Conservation (phyloP, 2,329 filamentous ascomycete genomes). For the Exophiala lecanii-corni region DNA sequence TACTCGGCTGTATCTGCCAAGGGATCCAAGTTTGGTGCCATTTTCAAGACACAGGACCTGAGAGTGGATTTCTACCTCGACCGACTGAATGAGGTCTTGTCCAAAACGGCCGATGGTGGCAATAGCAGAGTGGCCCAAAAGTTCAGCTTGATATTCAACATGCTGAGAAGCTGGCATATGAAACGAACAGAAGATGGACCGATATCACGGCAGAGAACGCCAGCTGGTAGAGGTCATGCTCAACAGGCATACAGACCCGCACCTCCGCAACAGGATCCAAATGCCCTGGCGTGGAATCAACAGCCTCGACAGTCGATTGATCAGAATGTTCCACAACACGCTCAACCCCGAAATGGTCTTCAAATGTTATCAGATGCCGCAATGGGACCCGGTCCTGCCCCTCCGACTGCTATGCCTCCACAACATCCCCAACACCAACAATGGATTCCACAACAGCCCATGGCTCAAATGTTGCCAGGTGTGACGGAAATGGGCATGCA, state of each 20-base stretch:
- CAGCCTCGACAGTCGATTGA: conserved; percentile 14
- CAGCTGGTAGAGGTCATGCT: conserved; percentile 8
- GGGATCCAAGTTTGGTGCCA: conserved; percentile 61
- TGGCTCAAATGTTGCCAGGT: conserved; percentile 20
- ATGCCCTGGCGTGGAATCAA: conserved; percentile 13
- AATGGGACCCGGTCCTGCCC: conserved; percentile 21
- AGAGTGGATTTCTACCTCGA: conserved; percentile 64
- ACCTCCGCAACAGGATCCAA: conserved; percentile 19
- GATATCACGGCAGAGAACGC: conserved; percentile 18
- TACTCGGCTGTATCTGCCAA: conserved; percentile 63
- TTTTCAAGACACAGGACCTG: conserved; percentile 65
- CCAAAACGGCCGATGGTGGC: conserved; percentile 57
- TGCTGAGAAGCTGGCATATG: conserved; percentile 66
- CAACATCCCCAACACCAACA: conserved; percentile 15
- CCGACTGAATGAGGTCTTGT: conserved; percentile 64
- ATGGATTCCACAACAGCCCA: conserved; percentile 18
- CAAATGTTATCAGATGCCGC: conserved; percentile 29
- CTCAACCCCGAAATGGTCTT: conserved; percentile 21
- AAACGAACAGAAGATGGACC: conserved; percentile 33
- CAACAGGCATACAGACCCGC: conserved; percentile 12
- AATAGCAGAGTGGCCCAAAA: conserved; percentile 63
- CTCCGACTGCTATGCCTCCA: conserved; percentile 9
- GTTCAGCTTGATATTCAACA: conserved; percentile 65
- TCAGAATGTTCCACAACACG: conserved; percentile 10
- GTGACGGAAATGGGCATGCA: conserved; percentile 18